Base-by-base conservation (phyloP, 2,329 filamentous ascomycete genomes). In the Lachnellula suecica region DNA sequence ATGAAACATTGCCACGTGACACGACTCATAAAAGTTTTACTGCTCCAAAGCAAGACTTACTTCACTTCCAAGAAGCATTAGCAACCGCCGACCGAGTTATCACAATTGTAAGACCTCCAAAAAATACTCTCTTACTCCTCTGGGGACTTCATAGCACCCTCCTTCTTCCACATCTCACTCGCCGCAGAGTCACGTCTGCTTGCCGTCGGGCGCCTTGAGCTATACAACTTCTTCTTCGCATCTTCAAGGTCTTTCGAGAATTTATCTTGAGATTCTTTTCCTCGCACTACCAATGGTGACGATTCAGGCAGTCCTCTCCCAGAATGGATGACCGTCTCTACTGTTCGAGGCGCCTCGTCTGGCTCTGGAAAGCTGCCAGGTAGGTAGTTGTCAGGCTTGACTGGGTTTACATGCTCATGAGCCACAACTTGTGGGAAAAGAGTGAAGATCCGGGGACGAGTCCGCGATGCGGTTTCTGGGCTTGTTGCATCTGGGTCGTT, bases 261-360 rank as follows among this genome's bases (percentile, higher is more conserved):
- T 44, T 44, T n/a, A 15, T 31, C 29, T 37, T 50, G 31, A 2
- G 31, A 46, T 9, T 23, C 38, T 35, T 53, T 55, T 22, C 52
- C 54, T 27, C 38, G 47, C 20, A 57, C 37, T 25, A 59, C 54
- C 27, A 59, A 37, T 15, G 34, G 7, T 25, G 57, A 59, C 31
- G 27, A 51, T 24, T 59, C 57, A 20, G 47, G 34, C 2, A 59
- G 51, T 40, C 54, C 57, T 17, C 24, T 25, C 34, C 57, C 54
- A 24, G 43, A 42, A 47, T 59, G 37, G 23, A 59, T 51, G 10
- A 29, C 13, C 27, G 25, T 47, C 23, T 25, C 31, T 24, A 4
- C 17, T 4, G 7, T 19, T 4, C 13, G 22, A 29, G 22, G 38
- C 29, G 31, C 34, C n/a, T 20, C 40, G n/a, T 44, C 17, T 37